Evolutionary conservation across 352 stramenopile species (phyloP), one percentile per base, ranked within the genome.

Genomic region (Aphanomyces astaci): DNA sequence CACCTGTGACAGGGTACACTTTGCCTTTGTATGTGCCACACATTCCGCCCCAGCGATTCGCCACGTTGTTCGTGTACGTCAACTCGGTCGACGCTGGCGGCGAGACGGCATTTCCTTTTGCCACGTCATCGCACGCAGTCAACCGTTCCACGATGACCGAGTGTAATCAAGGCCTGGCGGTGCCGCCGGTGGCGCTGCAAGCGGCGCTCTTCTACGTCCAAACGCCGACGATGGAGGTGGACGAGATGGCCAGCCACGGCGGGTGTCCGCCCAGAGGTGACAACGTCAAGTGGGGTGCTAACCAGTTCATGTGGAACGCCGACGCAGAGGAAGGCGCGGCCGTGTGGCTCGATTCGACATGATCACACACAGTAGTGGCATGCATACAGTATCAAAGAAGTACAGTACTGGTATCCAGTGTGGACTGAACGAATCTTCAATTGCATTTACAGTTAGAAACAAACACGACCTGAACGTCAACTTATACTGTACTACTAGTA

Each of bases 1-100:
- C 79, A 10, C 52, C 48, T 11, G 63, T 79, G 46, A 62, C 86
- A 57, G 71, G 77, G 55, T 87, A 86, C 70, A 73, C 63, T 4
- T n/a, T 71, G 64, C 64, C 64, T 10, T 0, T 9, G 31, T 43
- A 54, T 25, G 32, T 71, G 0, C 64, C 64, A 5, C 22, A 4
- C 53, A 5, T 60, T 3, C n/a, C n/a, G 3, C 64, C 64, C 25
- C 96, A 97, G 74, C 75, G 89, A 31, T 91, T 88, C 69, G 84
- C 80, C 0, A 96, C 88, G 19, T 76, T 96, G 17, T 90, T 95
- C 65, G 81, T 89, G 72, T 97, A 97, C 73, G 73, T 97, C 13
- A 90, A 73, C 48, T 77, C 90, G 64, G 88, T 96, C 2, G 69
- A 76, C 40, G 73, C 81, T 25, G 89, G 89, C 17, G 90, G 90